Conservation (phyloP, 2,329 filamentous ascomycete genomes). For the Fusarium paranaense region DNA sequence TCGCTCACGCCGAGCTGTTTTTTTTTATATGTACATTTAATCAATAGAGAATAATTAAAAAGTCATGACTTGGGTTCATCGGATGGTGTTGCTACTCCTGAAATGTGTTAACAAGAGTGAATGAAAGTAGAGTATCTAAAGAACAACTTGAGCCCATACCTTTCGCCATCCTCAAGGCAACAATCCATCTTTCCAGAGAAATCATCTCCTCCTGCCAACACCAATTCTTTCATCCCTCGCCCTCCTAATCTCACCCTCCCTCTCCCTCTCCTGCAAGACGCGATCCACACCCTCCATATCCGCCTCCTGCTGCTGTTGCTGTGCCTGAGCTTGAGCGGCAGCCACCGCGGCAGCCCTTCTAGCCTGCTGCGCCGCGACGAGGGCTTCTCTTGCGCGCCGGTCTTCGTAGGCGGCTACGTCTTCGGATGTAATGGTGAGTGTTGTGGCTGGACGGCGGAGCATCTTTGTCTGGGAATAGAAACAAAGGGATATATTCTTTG, state of each 20-base stretch:
- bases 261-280: constrained; percentile 38
- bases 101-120: background rate
- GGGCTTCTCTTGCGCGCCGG: constrained; percentile 60
- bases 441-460: constrained; percentile 76
- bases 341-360: constrained; percentile 41
- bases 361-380: constrained; percentile 49
- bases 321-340: constrained; percentile 29
- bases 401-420: constrained; percentile 79
- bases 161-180: background rate
- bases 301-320: constrained; percentile 14
- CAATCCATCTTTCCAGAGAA: background rate
- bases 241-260: constrained; percentile 45
- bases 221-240: constrained; percentile 56
- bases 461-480: constrained; percentile 51
- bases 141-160: background rate
- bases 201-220: constrained; percentile 41
- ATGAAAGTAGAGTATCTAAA: background rate
- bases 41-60: constrained; percentile 21
- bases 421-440: constrained; percentile 74
- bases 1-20: constrained; percentile 27
- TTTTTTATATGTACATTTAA: constrained; percentile 29
- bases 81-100: background rate
- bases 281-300: constrained; percentile 47
- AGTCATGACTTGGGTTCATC: background rate
- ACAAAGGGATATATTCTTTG: background rate